These are phyloP conservation scores for Neofusicoccum ribis DNA, from an alignment of 2,329 filamentous ascomycete species.

Conservation along the genomic window DNA sequence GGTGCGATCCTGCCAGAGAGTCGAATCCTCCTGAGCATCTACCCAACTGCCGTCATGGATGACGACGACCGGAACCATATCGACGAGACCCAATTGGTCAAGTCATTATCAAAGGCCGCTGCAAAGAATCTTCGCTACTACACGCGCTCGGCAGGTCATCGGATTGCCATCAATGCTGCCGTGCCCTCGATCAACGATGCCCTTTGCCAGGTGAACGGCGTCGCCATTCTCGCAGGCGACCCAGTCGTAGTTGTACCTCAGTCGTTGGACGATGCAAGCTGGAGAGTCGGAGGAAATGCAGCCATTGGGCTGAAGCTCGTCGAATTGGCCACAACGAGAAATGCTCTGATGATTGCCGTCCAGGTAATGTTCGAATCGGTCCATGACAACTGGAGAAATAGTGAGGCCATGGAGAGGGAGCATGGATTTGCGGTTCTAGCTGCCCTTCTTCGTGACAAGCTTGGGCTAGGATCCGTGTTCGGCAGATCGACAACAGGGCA, in stretches of 20 bases:
- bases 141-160: constrained; percentile 71
- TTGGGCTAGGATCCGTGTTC: constrained; percentile 54
- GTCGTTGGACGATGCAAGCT: constrained; percentile 86
- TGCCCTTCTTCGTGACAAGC: constrained; percentile 78
- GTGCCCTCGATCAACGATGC: constrained; percentile 87
- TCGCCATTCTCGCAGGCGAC: constrained; percentile 78
- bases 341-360: constrained; percentile 73
- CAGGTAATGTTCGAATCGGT: constrained; percentile 85
- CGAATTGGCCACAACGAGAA: constrained; percentile 69
- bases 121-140: constrained; percentile 67
- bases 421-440: constrained; percentile 90
- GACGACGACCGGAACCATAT: constrained; percentile 73
- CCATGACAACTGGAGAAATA: constrained; percentile 92
- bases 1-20: constrained; percentile 78
- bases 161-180: constrained; percentile 84
- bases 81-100: constrained; percentile 73
- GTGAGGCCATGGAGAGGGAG: constrained; percentile 95
- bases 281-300: constrained; percentile 89
- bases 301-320: constrained; percentile 82
- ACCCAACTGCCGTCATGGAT: constrained; percentile 76
- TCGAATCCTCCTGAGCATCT: constrained; percentile 78
- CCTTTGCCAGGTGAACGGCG: constrained; percentile 75
- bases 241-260: constrained; percentile 80
- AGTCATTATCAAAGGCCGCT: constrained; percentile 72
- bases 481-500: constrained; percentile 7